Evolutionary conservation across 2,329 filamentous ascomycete species (phyloP).

Genomic region (Lachnellula subtilissima): DNA sequence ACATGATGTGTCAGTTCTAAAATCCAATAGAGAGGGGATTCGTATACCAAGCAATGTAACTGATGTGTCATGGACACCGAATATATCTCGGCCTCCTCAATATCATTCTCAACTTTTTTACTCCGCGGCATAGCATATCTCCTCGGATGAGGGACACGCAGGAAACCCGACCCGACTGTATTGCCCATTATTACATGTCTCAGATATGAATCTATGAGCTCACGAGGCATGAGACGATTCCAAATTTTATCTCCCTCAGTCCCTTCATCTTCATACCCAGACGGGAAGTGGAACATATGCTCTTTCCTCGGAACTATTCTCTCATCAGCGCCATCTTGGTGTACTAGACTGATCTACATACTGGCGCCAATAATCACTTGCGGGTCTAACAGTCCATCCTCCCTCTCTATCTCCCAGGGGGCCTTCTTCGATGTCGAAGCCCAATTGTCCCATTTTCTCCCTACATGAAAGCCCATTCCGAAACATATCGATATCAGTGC

Average conservation of each 20-base stretch:
- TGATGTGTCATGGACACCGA: conserved; percentile 28
- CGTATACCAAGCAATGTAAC: conserved; percentile 26
- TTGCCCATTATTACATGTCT: background rate
- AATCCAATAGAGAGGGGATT: background rate
- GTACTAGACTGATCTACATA: conserved; percentile 3
- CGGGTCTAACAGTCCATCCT: conserved; percentile 12
- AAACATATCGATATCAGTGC: conserved; percentile 8
- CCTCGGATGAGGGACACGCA: conserved; percentile 25
- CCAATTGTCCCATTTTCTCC: conserved; percentile 12
- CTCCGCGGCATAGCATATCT: conserved; percentile 27
- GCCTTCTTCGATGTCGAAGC: background rate
- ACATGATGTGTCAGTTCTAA: background rate
- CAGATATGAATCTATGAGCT: background rate
- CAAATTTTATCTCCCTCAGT: conserved; percentile 23
- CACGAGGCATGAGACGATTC: conserved; percentile 28
- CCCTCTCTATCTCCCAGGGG: conserved; percentile 1
- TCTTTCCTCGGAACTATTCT: conserved; percentile 18
- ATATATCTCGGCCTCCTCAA: conserved; percentile 25
- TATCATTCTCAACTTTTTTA: conserved; percentile 20
- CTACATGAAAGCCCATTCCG: conserved; percentile 10
- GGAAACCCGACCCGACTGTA: conserved; percentile 26
- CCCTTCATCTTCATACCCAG: conserved; percentile 21
- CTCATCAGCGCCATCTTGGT: background rate
- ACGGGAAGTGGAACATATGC: conserved; percentile 26
- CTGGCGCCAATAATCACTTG: conserved; percentile 18